Evolutionary conservation across 1,284 basidiomycete genomes (phyloP).

Genomic region (Somion occarium): DNA sequence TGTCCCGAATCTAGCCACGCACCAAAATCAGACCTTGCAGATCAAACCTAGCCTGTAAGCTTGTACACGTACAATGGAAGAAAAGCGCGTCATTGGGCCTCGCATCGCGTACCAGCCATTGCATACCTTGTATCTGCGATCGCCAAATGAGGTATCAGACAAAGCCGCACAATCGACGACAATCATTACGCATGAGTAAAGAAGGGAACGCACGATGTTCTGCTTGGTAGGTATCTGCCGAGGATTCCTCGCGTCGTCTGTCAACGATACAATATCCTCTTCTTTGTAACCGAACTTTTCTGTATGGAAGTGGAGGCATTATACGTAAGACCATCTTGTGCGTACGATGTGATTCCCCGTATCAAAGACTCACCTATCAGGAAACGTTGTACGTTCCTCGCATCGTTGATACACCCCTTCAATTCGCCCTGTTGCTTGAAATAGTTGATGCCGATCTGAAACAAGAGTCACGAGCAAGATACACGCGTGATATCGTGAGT

Average conservation of each 20-base stretch:
- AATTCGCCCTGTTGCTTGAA: slow-evolving; percentile 58
- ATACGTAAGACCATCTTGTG: neutral
- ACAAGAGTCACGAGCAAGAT: neutral
- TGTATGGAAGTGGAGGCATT: no score
- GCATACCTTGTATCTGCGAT: slow-evolving; percentile 69
- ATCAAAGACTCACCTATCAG: slow-evolving; percentile 49
- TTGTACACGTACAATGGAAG: slow-evolving; percentile 72
- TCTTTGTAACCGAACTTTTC: slow-evolving; percentile 66
- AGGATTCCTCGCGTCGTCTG: slow-evolving; percentile 66
- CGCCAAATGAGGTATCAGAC: neutral
- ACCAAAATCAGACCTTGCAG: slow-evolving; percentile 1
- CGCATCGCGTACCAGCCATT: slow-evolving; percentile 84
- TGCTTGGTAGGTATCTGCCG: slow-evolving; percentile 66
- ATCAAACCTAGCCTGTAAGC: neutral
- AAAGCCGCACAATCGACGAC: neutral
- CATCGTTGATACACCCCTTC: slow-evolving; percentile 87
- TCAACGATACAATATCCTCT: slow-evolving; percentile 85
- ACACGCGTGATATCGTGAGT: neutral
- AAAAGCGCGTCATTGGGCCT: slow-evolving; percentile 83
- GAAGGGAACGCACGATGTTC: slow-evolving; percentile 69
- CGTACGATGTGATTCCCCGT: neutral
- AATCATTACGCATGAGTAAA: no score
- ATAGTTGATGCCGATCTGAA: slow-evolving; percentile 83
- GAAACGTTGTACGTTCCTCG: slow-evolving; percentile 71
- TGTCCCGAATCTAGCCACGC: slow-evolving; percentile 74